Evolutionary conservation across 2,329 filamentous ascomycete species (phyloP), one percentile per base, ranked within the genome.

Genomic region (Apiospora arundinis): DNA sequence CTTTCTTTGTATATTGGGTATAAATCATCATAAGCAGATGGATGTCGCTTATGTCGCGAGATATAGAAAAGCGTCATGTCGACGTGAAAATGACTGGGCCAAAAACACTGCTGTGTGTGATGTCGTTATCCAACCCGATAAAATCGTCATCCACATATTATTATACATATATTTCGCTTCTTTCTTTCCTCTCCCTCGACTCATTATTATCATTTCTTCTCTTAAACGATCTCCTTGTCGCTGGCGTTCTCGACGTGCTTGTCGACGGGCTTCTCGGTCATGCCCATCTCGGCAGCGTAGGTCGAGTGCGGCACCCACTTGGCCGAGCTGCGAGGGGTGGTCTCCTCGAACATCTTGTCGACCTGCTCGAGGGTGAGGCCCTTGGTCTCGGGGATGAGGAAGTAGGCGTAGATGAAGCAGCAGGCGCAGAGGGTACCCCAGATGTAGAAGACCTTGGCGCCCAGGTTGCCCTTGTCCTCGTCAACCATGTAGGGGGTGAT

Each of bases 301-400:
- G 92, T 95, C 77, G 85, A 85, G 78, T 88, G 88, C 60, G 93
- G 92, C 82, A 87, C 89, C 93, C 94, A 96, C 84, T 90, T 91
- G 83, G 89, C 85, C 2, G 92, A 95, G 23, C 89, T 94, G 75
- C 92, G 90, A 48, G 94, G 92, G 25, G 89, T 94, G 49, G 89
- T 91, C 89, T 97, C 93, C 85, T 95, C 93, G 87, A 96, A 90
- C 93, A 97, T 95, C 87, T 90, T 91, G 85, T 94, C 92, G 78
- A 94, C 91, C 84, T 94, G 92, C 85, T 94, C 92, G 71, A 93
- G 87, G 2, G 89, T 90, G 4, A 94, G 86, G 70, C 92, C 92
- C 85, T 93, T 94, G 76, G 92, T 93, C 83, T 93, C 92, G 73
- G 92, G 92, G 73, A 94, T 85, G 75, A 91, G 81, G 79, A 88